A percentile compares a stretch with the other conserved stretches of the same genome.
Conservation (phyloP, 306 rosid species). For the Rubus parviflorus region DNA sequence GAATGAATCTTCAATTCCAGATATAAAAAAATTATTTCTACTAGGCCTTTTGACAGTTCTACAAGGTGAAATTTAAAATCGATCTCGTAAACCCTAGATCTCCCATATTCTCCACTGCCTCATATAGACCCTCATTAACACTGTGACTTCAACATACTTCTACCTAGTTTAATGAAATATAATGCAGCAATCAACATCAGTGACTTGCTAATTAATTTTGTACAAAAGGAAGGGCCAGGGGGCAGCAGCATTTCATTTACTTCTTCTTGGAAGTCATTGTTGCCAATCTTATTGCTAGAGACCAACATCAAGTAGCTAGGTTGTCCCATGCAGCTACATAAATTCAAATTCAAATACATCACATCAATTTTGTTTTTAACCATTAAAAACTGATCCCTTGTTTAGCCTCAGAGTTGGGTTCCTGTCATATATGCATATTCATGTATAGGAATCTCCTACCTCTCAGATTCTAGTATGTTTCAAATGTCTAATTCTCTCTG, state of each 20-base stretch:
- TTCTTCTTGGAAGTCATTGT: neutral
- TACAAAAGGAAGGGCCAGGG: neutral
- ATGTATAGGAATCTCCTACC: neutral
- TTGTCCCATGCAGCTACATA: too few species aligned
- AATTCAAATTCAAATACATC: neutral
- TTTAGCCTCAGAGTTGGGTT: neutral
- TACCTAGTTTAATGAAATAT: neutral
- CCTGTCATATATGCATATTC: neutral
- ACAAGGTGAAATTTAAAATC: neutral
- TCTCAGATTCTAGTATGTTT: neutral
- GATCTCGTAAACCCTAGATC: neutral
- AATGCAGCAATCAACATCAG: neutral
- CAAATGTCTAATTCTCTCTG: conserved; percentile 4
- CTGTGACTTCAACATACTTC: neutral
- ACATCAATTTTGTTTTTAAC: neutral
- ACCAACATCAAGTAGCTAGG: neutral
- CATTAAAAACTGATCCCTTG: neutral
- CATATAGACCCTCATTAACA: neutral
- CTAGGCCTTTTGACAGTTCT: neutral
- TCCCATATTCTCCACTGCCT: neutral
- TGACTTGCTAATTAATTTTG: neutral
- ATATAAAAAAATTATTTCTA: too few species aligned
- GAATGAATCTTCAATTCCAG: too few species aligned
- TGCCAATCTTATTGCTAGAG: neutral
- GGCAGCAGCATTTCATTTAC: neutral